Evolutionary conservation across 164 flowering plant genomes (phyloP), one percentile per base, ranked within the genome.

Genomic region (Aristolochia californica): DNA sequence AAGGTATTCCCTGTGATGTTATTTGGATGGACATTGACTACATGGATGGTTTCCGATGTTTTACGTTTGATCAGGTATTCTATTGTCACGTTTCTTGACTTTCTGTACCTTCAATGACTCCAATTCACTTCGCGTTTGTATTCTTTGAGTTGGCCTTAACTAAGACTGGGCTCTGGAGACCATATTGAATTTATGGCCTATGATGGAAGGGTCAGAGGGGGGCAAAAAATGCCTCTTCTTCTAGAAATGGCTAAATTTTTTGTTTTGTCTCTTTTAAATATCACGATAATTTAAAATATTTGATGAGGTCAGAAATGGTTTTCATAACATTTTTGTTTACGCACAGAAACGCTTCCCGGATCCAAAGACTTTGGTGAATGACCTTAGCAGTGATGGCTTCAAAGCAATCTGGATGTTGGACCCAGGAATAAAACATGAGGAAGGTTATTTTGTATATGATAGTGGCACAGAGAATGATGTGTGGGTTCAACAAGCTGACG

Each of bases 361-460:
- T 72, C 95, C 98, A 25, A 73, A 82, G 60, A 65, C 83, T 56
- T 68, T 91, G 74, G 91, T 62, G 34, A 63, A 75, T 51, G 72
- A 74, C 66, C 98, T 91, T 66, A 93, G 83, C 59, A 58, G 59
- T 24, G 72, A 50, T 63, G 98, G 98, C 55, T 80, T 88, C 72
- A 88, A 88, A 71, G 98, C 98, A 58, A 83, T 88, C 47, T 91
- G 98, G 98, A 91, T 91, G 95, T 93, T 91, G 62, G 96, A 91
- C 59, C 98, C 98, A 8, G 98, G 96, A 48, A 84, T 88, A 61
- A 91, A 91, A 66, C 58, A 68, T 34, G 96, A 88, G 68, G 72
- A 82, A 14, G 93, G 89, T 38, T 91, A 88, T 71, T 87, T 77
- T 70, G 79, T 85, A 49, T 85, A 86, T 77, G 95, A 91, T 48